A percentile compares a stretch with the other conserved stretches of the same genome.
phyloP scores from a whole-genome alignment of 306 rosid species.

The Trifolium pratense region DNA sequence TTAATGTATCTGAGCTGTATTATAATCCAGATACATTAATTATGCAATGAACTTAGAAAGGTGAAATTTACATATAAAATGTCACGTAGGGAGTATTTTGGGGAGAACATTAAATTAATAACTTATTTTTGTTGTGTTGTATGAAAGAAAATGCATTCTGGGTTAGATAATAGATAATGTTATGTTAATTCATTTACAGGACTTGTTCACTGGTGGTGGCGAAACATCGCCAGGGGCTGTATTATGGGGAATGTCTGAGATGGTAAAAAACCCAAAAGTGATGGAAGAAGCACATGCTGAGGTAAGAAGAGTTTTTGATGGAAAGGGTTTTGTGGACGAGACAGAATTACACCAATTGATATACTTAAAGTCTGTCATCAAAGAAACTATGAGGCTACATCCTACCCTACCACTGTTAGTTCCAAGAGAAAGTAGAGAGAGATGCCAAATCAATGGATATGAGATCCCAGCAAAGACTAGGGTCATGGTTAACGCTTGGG shows the following conservation, averaged over 20 bases:
- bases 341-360: slow-evolving; percentile 23
- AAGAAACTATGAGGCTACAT: neutral
- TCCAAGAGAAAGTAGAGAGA: slow-evolving; percentile 4
- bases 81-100: no score
- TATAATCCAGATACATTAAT: no score
- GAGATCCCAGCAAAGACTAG: neutral
- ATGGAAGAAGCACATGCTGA: slow-evolving; percentile 52
- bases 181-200: slow-evolving; percentile 39
- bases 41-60: no score
- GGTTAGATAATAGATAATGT: neutral
- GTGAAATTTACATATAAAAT: no score
- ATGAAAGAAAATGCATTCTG: no score
- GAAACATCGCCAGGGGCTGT: slow-evolving; percentile 43
- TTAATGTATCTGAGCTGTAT: no score
- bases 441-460: neutral
- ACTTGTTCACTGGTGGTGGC: slow-evolving; percentile 42
- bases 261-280: slow-evolving; percentile 44
- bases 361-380: slow-evolving; percentile 21
- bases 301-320: slow-evolving; percentile 42
- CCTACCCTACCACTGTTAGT: neutral
- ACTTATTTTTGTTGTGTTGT: neutral
- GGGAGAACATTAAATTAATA: neutral
- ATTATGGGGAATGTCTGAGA: slow-evolving; percentile 52
- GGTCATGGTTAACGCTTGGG: neutral
- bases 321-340: slow-evolving; percentile 32